Percentiles rank a stretch among this genome's conserved stretches.
Conservation (phyloP, 2,329 filamentous ascomycete species). For the Fusarium nematophilum region DNA sequence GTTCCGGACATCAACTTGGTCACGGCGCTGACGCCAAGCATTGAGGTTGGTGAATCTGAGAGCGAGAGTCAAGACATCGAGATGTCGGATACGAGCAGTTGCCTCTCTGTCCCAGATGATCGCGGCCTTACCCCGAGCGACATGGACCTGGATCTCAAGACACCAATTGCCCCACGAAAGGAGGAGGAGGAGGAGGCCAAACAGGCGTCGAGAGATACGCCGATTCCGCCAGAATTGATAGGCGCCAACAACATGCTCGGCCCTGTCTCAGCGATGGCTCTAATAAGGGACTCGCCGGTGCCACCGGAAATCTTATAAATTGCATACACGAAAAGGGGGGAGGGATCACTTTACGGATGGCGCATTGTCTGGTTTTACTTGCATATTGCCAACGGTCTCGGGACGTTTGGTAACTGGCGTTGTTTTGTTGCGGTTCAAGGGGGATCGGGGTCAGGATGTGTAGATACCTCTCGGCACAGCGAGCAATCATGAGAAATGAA, state of each 20-base stretch:
- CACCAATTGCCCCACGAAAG: slow-evolving; percentile 49
- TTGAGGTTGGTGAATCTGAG: slow-evolving; percentile 52
- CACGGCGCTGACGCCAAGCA: slow-evolving; percentile 55
- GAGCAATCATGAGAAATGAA: slow-evolving; percentile 36
- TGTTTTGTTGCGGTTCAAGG: background rate
- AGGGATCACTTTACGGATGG: background rate
- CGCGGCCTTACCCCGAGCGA: slow-evolving; percentile 45
- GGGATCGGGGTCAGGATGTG: background rate
- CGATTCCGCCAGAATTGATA: slow-evolving; percentile 23
- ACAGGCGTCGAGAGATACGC: slow-evolving; percentile 16
- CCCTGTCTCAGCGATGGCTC: slow-evolving; percentile 55
- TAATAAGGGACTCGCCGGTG: slow-evolving; percentile 33
- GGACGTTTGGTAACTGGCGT: slow-evolving; percentile 15
- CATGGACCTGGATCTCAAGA: slow-evolving; percentile 53
- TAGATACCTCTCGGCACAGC: slow-evolving; percentile 27
- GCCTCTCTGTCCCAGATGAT: slow-evolving; percentile 47
- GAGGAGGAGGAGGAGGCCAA: background rate
- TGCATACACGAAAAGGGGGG: background rate
- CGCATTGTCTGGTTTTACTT: slow-evolving; percentile 9
- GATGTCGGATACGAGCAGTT: slow-evolving; percentile 61
- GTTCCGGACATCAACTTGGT: slow-evolving; percentile 28
- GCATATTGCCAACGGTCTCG: slow-evolving; percentile 16
- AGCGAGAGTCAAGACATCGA: slow-evolving; percentile 55
- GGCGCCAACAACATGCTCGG: slow-evolving; percentile 49
- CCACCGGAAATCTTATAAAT: slow-evolving; percentile 30